Base-by-base conservation (phyloP, 805 yeast genomes). In the Sugiyamaella chiloensis region DNA sequence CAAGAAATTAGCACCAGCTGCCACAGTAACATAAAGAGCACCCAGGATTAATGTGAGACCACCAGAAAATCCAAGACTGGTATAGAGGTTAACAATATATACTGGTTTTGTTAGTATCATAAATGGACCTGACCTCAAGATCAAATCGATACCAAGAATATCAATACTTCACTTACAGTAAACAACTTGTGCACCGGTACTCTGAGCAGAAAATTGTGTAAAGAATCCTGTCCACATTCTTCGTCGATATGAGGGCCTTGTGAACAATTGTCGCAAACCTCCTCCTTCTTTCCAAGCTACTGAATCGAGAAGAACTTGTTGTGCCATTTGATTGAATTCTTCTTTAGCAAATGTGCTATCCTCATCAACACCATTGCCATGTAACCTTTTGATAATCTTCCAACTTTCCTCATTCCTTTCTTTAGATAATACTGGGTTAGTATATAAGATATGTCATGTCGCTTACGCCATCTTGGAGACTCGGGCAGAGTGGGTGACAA, bases 171-270 rank as follows among this genome's bases (percentile, higher is more conserved):
- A 26, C 37, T 5, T 16, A 34, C 37, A 12, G 21, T 34, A 34
- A 5, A 41, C 29, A n/a, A 41, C 44, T 21, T 21, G 39, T 4
- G 44, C 29, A 14, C 44, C 44, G 11, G 44, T 41, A 4, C 41
- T 30, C 21, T 41, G 44, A 16, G 29, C 44, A 14, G 44, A 20
- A 19, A 30, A 20, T 17, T 21, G 24, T 12, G 29, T 24, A 19
- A 20, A 29, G 39, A 45, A 45, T n/a, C 48, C 48, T 3, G 39
- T 24, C 17, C 42, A 21, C 39, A 45, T 29, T 19, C 48, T 40
- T 32, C 30, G 42, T 9, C 48, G 35, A 26, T 45, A 45, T 11
- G 48, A 45, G 11, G 37, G 37, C 21, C 19, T 34, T 7, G 11
- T 16, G 20, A 34, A 34, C 16, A 34, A 16, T 34, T 34, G 37